phyloP scores from a whole-genome alignment of 768 basidiomycete species.

The Mycena galopus region DNA sequence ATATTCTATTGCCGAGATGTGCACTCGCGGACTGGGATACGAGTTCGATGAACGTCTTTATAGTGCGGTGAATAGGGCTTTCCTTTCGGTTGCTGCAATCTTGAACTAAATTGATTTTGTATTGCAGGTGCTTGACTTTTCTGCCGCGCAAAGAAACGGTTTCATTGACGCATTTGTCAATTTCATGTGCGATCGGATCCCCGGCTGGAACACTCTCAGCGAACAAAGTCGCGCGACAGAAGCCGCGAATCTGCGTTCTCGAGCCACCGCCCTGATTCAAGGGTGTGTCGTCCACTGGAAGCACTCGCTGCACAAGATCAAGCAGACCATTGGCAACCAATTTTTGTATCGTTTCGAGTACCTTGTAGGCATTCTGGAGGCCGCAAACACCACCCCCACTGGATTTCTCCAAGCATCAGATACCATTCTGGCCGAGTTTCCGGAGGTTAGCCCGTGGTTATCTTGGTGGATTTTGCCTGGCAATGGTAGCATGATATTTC shows the following conservation, averaged over 20 bases:
- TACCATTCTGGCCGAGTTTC: background rate
- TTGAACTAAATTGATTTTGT: background rate
- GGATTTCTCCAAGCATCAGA: constrained; percentile 10
- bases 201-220: constrained; percentile 20
- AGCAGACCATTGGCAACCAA: constrained; percentile 3
- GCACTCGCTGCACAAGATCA: constrained; percentile 12
- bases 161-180: constrained; percentile 9
- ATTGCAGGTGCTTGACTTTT: constrained; percentile 23
- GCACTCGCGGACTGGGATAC: constrained; percentile 8
- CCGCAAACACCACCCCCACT: background rate
- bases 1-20: background rate
- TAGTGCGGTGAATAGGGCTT: background rate
- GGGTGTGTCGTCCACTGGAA: constrained; percentile 20
- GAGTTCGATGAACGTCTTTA: constrained; percentile 13
- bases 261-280: background rate
- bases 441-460: too few relatives aligned
- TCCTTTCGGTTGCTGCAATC: background rate
- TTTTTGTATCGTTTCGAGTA: constrained; percentile 7
- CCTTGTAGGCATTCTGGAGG: constrained; percentile 7
- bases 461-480: constrained; percentile 30
- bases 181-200: constrained; percentile 8
- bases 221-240: too few relatives aligned
- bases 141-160: constrained; percentile 10
- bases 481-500: constrained; percentile 25
- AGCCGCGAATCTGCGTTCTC: background rate